A percentile compares a stretch with the other conserved stretches of the same genome.
Conservation (phyloP, 129 eudicot genomes). For the Centella asiatica region DNA sequence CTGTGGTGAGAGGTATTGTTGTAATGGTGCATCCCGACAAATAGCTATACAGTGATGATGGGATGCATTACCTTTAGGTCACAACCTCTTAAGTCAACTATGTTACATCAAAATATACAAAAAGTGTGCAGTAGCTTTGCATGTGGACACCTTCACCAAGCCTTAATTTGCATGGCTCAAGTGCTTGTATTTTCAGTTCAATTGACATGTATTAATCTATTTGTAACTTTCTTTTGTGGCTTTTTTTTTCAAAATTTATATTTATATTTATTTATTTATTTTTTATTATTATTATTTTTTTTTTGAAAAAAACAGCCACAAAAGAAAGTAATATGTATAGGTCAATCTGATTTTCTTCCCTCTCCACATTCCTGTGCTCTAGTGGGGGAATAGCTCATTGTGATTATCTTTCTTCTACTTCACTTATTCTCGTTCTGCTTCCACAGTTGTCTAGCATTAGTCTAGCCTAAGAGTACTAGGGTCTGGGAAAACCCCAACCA, state of each 20-base stretch:
- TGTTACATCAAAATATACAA: conserved; percentile 44
- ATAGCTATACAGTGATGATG: conserved; percentile 36
- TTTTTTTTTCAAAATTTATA: too few relatives aligned
- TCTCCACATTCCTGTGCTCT: conserved; percentile 5
- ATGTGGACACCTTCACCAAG: conserved; percentile 12
- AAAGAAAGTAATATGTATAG: too few relatives aligned
- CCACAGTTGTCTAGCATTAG: not conserved
- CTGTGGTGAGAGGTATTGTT: not conserved
- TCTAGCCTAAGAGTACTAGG: too few relatives aligned
- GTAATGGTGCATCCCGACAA: conserved; percentile 41
- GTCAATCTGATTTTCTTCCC: conserved; percentile 27
- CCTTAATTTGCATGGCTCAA: conserved; percentile 51
- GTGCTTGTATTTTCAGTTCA: conserved; percentile 1
- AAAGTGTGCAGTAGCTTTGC: conserved; percentile 8
- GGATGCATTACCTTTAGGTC: conserved; percentile 40
- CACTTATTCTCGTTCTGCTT: not conserved
- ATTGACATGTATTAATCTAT: not conserved
- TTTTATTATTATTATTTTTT: too few relatives aligned
- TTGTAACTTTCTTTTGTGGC: not conserved
- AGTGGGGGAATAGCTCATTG: conserved; percentile 5
- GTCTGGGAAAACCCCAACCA: too few relatives aligned
- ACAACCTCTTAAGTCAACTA: conserved; percentile 65
- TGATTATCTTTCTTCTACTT: conserved; percentile 7
- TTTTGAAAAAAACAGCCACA: too few relatives aligned
- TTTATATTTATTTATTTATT: too few relatives aligned